Base-by-base conservation (phyloP, 2,329 filamentous ascomycete genomes). In the Westerdykella sp. region DNA sequence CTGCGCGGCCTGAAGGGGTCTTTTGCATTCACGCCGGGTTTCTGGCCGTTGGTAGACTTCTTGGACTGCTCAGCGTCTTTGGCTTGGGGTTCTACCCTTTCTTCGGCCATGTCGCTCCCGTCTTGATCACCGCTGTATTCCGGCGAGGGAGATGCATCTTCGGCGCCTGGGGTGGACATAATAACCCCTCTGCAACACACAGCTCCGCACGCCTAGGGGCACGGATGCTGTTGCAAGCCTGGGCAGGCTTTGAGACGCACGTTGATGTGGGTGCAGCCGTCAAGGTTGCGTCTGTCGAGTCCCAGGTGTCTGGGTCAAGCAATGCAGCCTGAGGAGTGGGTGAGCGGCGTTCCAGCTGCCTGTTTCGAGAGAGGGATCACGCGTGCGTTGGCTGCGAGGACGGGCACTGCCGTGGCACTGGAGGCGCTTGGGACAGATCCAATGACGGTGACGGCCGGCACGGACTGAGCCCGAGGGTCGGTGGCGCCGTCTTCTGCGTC, bases 1-100 rank as follows among this genome's bases (percentile, higher is more conserved):
- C 93, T 81, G 56, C 90, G 78, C 14, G 93, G 91, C 47, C 93
- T 81, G 60, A 84, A 76, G 44, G 91, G 90, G 66, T 98, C 93
- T 69, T 97, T 97, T 44, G 89, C 81, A 60, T 79, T 79, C 35
- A 56, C 56, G 38, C 58, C 46, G 32, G 32, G 47, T 47, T 65
- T 64, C 44, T 57, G 59, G 45, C 61, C 58, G 41, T 62, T 63
- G 34, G 46, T 32, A n/a, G 48, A 45, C 57, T 66, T 58, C 48
- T 60, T 55, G 37, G 56, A 39, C 50, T 60, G 47, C 43, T 59
- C 55, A 51, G 61, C 47, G 35, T 69, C 64, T 51, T 61, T 63
- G 23, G 60, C 63, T 42, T 60, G 62, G 53, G 57, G 64, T 39
- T 70, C 65, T 28, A 57, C 51, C 45, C 66, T 63, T 43, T 68